Evolutionary conservation across 768 basidiomycete genomes (phyloP), one percentile per base, ranked within the genome.

Genomic region (Calocybe cyanea): DNA sequence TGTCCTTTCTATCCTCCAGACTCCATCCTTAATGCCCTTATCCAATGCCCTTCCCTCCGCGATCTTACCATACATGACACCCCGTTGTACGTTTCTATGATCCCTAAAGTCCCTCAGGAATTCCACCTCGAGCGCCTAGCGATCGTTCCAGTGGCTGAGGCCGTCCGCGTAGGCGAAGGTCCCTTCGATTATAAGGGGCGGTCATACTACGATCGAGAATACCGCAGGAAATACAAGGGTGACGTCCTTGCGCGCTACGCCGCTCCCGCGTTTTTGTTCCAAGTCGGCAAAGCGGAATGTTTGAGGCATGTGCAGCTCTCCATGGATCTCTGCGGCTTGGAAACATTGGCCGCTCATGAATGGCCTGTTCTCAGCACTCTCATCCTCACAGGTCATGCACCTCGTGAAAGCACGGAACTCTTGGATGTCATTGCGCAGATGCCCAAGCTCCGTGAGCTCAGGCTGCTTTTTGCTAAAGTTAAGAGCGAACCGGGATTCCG

Each of bases 1-100:
- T 69, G 69, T 49, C 70, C 71, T 0, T 70, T 73, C 53, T 63
- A 65, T 39, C 70, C 67, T 1, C 67, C 70, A 14, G 59, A 57
- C 43, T 56, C 63, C 15, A 57, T 72, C 14, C 58, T 70, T 36
- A 63, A 57, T n/a, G 61, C 63, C 13, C 57, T 73, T 28, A 59
- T 65, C n/a, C 52, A 59, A 32, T 69, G 65, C 44, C 53, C 60
- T 4, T 59, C 60, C 23, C 60, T 73, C 35, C 60, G 63, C 18
- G 64, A 69, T 18, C 52, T 73, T 4, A 57, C 60, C 7, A 64
- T 72, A 41, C 54, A 61, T 40, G 71, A 73, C 44, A 72, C 71
- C 1, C 70, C 70, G 0, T 50, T 72, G 42, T 65, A 64, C 38
- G 57, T 63, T n/a, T 56, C 59, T 34, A 62, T 63, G 53, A 52